These are phyloP conservation scores for Fusarium sp. DNA, from an alignment of 2,329 filamentous ascomycete genomes.

Conservation along the genomic window DNA sequence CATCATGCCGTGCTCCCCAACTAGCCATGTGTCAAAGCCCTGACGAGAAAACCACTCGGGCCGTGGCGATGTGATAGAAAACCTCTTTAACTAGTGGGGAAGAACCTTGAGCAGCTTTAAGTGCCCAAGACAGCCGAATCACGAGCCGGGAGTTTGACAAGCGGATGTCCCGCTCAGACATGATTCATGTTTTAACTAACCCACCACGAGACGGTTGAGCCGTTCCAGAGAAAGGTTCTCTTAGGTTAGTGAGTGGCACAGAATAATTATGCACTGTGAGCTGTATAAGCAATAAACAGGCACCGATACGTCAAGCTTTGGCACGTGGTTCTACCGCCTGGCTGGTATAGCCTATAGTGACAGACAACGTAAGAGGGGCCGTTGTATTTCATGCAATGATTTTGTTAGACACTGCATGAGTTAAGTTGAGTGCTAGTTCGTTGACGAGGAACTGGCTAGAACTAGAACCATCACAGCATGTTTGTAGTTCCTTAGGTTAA, in stretches of 20 bases:
- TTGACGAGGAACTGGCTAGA: not conserved
- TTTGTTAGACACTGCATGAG: not conserved
- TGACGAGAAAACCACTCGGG: conserved; percentile 7
- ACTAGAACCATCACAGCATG: not conserved
- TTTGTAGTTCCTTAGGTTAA: not conserved
- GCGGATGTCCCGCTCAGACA: conserved; percentile 9
- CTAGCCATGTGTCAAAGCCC: conserved; percentile 2
- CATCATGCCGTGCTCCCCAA: not conserved
- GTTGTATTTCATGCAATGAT: not conserved
- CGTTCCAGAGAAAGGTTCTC: conserved; percentile 5
- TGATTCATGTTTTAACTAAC: conserved; percentile 5
- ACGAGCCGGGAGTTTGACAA: conserved; percentile 1
- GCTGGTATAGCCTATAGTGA: conserved; percentile 1
- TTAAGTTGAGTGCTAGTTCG: not conserved
- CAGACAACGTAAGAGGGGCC: not conserved
- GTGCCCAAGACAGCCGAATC: not conserved
- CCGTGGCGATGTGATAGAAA: conserved; percentile 11
- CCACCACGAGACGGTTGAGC: not conserved
- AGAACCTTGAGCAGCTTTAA: not conserved
- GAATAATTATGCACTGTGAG: not conserved
- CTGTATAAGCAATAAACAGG: not conserved
- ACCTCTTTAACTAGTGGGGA: conserved; percentile 14
- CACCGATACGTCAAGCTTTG: not conserved
- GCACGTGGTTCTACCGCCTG: not conserved
- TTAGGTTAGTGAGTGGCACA: not conserved